These are phyloP conservation scores for Straminergon stramineum DNA, from an alignment of 225 moss, liverwort and hornwort genomes.

Conservation along the genomic window DNA sequence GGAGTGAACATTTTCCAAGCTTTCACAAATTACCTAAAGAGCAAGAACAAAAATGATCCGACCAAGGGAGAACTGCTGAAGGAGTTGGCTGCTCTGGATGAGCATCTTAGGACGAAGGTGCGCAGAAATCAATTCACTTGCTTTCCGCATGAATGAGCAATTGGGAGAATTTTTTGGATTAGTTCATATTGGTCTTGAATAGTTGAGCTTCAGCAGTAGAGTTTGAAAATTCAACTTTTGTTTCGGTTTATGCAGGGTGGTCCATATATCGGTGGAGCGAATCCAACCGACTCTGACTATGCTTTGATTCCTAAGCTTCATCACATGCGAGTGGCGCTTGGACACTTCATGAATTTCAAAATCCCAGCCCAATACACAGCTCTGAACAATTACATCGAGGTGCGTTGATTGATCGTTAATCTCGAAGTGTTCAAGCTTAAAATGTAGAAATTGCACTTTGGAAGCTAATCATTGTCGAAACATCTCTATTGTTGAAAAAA, in stretches of 20 bases:
- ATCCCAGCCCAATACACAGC: conserved; percentile 46
- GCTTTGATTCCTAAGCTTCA: conserved; percentile 80
- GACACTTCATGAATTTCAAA: conserved; percentile 41
- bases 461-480: background rate
- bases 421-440: no score
- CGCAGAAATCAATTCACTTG: background rate
- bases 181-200: no score
- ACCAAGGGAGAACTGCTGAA: conserved; percentile 41
- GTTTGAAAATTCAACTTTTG: background rate
- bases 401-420: background rate
- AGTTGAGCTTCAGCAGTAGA: no score
- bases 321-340: conserved; percentile 58
- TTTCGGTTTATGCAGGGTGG: conserved; percentile 28
- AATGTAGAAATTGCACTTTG: background rate
- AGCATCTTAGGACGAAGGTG: conserved; percentile 35
- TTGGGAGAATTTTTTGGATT: background rate
- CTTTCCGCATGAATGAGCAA: no score
- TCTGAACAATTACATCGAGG: conserved; percentile 68
- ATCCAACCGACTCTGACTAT: conserved; percentile 76
- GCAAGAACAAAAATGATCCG: conserved; percentile 50
- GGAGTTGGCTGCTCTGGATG: conserved; percentile 55
- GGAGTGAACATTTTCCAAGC: conserved; percentile 51
- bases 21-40: conserved; percentile 61
- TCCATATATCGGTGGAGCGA: conserved; percentile 68
- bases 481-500: no score